Evolutionary conservation across 164 flowering plant genomes (phyloP), one percentile per base, ranked within the genome.

Genomic region (Annona cherimola): DNA sequence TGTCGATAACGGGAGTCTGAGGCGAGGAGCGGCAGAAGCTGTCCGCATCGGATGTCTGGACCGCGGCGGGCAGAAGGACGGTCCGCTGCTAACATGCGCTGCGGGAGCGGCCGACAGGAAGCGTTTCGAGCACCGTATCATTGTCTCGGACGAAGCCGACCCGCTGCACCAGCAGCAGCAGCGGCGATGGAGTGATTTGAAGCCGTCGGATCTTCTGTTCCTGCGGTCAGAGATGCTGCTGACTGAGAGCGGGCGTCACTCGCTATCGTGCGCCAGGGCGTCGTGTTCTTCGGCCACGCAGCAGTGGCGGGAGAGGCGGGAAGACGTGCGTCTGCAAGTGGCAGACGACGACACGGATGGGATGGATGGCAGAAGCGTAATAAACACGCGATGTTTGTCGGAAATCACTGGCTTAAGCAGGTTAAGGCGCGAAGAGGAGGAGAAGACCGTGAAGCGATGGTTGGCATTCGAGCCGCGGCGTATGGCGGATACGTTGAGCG

Each of bases 401-500:
- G 98, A 94, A 79, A 88, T 90, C 79, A 88, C 90, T 67, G 90
- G 94, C 16, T 12, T 87, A 59, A 85, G 84, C 60, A 86, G 98
- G 85, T 83, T 78, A 45, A 46, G 74, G 39, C 68, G 74, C 35
- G 63, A 55, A 3, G 74, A 65, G 41, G 74, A 66, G 63, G 69
- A 42, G 63, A 66, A 65, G 74, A 44, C 68, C 12, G 68, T 63
- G 44, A 71, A 63, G 41, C 5, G 61, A 42, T 63, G 74, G 74
- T 1, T 70, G 73, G 73, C 57, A 2, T 60, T 69, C 63, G 64
- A 40, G 5, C 42, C 44, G 1, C 18, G 18, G 11, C 67, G 67
- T 0, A 63, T 5, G 19, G 44, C 16, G 26, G n/a, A n/a, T 6
- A 35, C 40, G 11, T 39, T 12, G 19, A 61, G 64, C 14, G 57